Conservation (phyloP, 2,329 filamentous ascomycete species). For the Bipolaris gigantea region DNA sequence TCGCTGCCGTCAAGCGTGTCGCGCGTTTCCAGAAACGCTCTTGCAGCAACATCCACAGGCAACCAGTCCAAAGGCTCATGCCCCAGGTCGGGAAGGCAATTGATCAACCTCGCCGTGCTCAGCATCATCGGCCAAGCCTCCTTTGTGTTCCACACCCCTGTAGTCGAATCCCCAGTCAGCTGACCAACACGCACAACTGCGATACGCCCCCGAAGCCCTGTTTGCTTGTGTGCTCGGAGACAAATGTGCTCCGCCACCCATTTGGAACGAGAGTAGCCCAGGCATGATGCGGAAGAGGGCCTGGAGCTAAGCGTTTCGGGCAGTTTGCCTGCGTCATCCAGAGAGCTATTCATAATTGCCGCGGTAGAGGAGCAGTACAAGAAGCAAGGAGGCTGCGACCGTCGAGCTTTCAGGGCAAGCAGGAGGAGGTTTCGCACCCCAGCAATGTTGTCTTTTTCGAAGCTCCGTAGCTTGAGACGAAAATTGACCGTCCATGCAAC, state of each 20-base stretch:
- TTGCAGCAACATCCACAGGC: constrained; percentile 46
- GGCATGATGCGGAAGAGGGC: constrained; percentile 49
- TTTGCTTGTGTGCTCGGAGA: constrained; percentile 40
- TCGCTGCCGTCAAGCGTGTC: constrained; percentile 9
- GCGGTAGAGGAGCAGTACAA: constrained; percentile 59
- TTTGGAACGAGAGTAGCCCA: constrained; percentile 59
- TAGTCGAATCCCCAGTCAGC: constrained; percentile 43
- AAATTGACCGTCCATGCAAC: constrained; percentile 69
- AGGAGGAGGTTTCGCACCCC: constrained; percentile 55
- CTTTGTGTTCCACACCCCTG: constrained; percentile 37
- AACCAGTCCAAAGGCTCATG: constrained; percentile 38
- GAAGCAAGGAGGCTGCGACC: constrained; percentile 42
- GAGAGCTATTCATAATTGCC: constrained; percentile 41
- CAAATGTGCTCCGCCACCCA: constrained; percentile 63
- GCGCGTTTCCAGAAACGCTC: constrained; percentile 51
- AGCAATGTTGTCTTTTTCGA: constrained; percentile 57
- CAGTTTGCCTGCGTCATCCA: constrained; percentile 29
- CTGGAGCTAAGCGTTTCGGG: constrained; percentile 48
- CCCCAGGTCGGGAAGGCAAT: constrained; percentile 34
- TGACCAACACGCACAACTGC: constrained; percentile 45
- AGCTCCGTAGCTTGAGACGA: constrained; percentile 58
- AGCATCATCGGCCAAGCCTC: constrained; percentile 44
- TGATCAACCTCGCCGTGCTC: constrained; percentile 34
- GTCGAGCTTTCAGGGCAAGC: constrained; percentile 45
- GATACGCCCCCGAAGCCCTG: constrained; percentile 32